Base-by-base conservation (phyloP, 495 filamentous ascomycete species). In the Jackrogersella minutella region DNA sequence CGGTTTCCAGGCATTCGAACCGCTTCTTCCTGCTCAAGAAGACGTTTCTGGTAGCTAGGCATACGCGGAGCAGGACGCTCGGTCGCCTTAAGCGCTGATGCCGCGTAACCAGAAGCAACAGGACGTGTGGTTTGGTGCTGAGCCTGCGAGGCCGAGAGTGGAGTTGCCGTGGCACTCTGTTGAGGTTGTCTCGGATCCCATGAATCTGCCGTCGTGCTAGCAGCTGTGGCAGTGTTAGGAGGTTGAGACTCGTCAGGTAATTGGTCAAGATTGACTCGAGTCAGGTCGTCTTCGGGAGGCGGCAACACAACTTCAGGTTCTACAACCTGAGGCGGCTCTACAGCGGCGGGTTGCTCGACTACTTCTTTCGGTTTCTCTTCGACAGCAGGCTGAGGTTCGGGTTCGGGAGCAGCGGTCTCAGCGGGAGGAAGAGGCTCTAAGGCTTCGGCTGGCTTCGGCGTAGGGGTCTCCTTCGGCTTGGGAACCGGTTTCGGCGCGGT, bases 1-100 rank as follows among this genome's bases (percentile, higher is more conserved):
- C 96, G 93, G 77, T 97, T 97, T n/a, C 92, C 93, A 28, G 95
- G 95, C 95, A 99, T 98, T 50, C 97, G 91, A 33, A 99, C 95
- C 14, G 93, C 92, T 76, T 99, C 96, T 73, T 94, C 93, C 72
- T 99, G 95, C 64, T 97, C 93, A 69, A 96, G 83, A 39, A 97
- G 84, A 64, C 91, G 88, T 24, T 93, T 88, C 73, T 93, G 88
- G 71, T 88, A 91, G 68, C 88, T 91, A 28, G 92, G 84, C 24
- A 88, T 88, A 41, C 93, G 88, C 39, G 77, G 77, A 41, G 82
- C 64, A 26, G 82, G 66, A 34, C 78, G 78, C 61, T 75, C 83
- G 37, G 90, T 87, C 16, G 93, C 91, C 78, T 94, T 96, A 68
- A 88, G 80, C 9, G 92, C 91, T 41, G 85, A 88, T 5, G 90